Base-by-base conservation (phyloP, 2,329 filamentous ascomycete genomes). In the Aspergillus terreus region DNA sequence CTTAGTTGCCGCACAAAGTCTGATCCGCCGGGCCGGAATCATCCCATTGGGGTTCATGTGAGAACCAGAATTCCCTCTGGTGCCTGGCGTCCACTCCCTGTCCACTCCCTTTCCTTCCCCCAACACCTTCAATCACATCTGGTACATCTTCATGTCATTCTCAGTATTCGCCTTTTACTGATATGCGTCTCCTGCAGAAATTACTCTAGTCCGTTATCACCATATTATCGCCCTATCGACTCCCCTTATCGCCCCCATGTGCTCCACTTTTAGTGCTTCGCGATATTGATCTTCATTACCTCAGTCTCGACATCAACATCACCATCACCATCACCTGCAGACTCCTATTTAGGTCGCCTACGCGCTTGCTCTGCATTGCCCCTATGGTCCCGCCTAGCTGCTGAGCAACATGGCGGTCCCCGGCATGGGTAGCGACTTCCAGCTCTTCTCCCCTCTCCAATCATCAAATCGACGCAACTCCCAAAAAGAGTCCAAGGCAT, bases 341-440 rank as follows among this genome's bases (percentile, higher is more conserved):
- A n/a, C 6, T 38, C 14, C 23, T 11, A 38, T 38, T 17, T 10
- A 9, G 14, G 14, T 38, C 35, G 12, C 43, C 27, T 41, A 35
- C 21, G 5, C 23, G 23, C 4, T 5, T 23, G 23, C 23, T 6
- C 6, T 23, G 32, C 41, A 15, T 27, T 43, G 21, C 36, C 52
- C 57, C 53, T 42, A 62, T 58, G 60, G 55, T 60, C 51, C 52
- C 46, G 35, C 52, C 49, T 49, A 42, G 56, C 54, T 52, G 54
- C 46, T 43, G 44, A 49, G 44, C 56, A 58, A 44, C 15, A 65
- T 64, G 60, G 57, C 59, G 25, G 56, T 48, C 40, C 50, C 58
- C 46, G 55, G 44, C 43, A 67, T 69, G 61, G 63, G 67, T 44
- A 61, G 51, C 48, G 67, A 69, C 49, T 69, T 69, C 44, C 66